Evolutionary conservation across 2,329 filamentous ascomycete genomes (phyloP).

Genomic region (Chrysoporthe austroafricana): DNA sequence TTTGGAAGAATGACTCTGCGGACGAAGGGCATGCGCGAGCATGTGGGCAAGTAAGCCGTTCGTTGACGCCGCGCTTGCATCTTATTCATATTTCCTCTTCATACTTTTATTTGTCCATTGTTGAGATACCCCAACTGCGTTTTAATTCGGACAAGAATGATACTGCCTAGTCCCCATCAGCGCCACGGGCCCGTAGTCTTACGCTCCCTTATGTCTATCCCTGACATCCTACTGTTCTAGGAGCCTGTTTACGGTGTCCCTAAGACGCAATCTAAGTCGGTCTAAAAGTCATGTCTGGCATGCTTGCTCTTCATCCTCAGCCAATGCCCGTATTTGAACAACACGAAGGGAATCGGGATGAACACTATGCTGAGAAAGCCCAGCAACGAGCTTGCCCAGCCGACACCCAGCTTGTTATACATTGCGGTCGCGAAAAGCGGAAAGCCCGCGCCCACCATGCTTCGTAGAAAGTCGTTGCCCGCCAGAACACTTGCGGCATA

Average conservation of each 20-base stretch:
- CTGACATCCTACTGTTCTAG: not conserved
- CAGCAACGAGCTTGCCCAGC: conserved; percentile 32
- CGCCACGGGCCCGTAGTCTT: too few relatives aligned
- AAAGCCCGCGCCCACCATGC: conserved; percentile 21
- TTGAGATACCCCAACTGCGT: conserved; percentile 24
- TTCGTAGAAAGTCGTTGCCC: conserved; percentile 23
- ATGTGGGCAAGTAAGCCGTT: conserved; percentile 37
- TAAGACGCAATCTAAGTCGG: not conserved
- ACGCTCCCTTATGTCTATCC: too few relatives aligned
- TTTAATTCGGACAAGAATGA: not conserved
- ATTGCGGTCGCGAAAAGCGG: conserved; percentile 32
- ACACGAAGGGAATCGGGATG: conserved; percentile 33
- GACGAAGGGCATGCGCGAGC: conserved; percentile 61
- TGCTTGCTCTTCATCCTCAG: conserved; percentile 33
- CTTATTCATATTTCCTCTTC: not conserved
- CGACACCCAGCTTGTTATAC: conserved; percentile 32
- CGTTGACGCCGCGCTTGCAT: too few relatives aligned
- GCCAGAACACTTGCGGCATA: conserved; percentile 24
- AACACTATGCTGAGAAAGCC: conserved; percentile 33
- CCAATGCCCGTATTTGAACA: conserved; percentile 32
- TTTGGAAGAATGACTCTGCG: conserved; percentile 54
- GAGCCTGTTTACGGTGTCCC: conserved; percentile 21
- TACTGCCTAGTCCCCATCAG: not conserved
- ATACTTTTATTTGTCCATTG: conserved; percentile 8
- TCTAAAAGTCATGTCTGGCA: conserved; percentile 33